Percentiles rank a stretch among this genome's conserved stretches.
These are phyloP conservation scores for Prosopis cineraria DNA, from an alignment of 306 rosid genomes.

Conservation along the genomic window DNA sequence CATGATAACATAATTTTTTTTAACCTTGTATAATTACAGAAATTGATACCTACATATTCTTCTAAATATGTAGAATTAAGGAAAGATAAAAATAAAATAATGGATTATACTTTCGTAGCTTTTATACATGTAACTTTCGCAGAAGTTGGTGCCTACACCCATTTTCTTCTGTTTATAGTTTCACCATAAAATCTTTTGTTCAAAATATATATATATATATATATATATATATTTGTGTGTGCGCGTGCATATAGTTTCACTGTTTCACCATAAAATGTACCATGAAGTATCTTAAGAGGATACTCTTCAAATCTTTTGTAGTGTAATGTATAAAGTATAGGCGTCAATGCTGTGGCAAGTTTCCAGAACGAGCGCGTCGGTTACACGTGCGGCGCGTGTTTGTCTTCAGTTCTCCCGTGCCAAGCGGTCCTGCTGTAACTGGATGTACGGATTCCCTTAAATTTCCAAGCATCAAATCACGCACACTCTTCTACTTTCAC, in stretches of 20 bases:
- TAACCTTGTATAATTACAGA: too few species aligned
- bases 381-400: conserved; percentile 38
- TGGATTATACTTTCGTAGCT: not conserved
- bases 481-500: not conserved
- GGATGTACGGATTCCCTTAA: conserved; percentile 26
- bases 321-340: not conserved
- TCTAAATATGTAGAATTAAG: not conserved
- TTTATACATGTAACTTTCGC: not conserved
- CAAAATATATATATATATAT: too few species aligned
- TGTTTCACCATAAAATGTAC: not conserved
- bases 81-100: too few species aligned
- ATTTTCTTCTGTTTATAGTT: not conserved
- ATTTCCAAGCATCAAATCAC: conserved; percentile 33
- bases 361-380: conserved; percentile 42
- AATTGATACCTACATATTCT: too few species aligned
- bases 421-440: conserved; percentile 14
- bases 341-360: not conserved
- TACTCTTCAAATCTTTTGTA: not conserved
- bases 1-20: too few species aligned
- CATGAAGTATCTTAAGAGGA: not conserved
- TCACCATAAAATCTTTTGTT: too few species aligned
- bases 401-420: conserved; percentile 27
- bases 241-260: too few species aligned
- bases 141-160: not conserved
- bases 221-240: too few species aligned